Evolutionary conservation across 164 flowering plant genomes (phyloP).

Genomic region (Magnolia sinica): DNA sequence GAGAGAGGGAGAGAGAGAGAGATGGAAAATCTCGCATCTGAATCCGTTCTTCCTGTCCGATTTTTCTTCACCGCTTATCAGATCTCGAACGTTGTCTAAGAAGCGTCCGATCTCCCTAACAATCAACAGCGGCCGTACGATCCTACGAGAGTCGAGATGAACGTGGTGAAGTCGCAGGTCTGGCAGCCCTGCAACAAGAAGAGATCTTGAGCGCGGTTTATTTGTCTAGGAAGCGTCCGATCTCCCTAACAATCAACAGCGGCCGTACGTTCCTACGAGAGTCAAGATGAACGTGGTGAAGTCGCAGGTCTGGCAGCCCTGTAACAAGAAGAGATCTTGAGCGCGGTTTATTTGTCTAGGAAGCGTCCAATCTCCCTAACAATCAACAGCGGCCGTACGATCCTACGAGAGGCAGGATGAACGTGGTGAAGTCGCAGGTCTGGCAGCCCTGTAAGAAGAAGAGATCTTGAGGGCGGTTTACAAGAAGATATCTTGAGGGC

Average conservation of each 20-base stretch:
- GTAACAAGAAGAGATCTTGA: constrained; percentile 37
- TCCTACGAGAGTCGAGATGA: constrained; percentile 20
- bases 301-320: constrained; percentile 50
- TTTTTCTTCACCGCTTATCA: not conserved
- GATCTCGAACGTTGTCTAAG: not conserved
- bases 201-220: constrained; percentile 17
- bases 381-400: too few relatives aligned
- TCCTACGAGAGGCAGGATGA: constrained; percentile 19
- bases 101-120: not conserved
- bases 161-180: constrained; percentile 37
- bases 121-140: too few relatives aligned
- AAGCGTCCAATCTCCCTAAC: too few relatives aligned
- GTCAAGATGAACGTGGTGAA: constrained; percentile 33
- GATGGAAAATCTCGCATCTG: not conserved
- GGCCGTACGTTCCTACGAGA: not conserved
- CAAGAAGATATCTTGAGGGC: not conserved
- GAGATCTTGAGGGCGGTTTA: constrained; percentile 16
- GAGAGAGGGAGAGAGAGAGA: not conserved
- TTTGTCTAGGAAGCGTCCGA: not conserved
- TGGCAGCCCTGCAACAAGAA: constrained; percentile 52
- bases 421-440: constrained; percentile 35
- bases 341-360: not conserved
- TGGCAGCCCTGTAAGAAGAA: constrained; percentile 52
- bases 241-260: not conserved
- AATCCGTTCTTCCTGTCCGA: not conserved